These are phyloP conservation scores for Cylindrotheca fusiformis DNA, from an alignment of 108 stramenopile species.

Conservation along the genomic window DNA sequence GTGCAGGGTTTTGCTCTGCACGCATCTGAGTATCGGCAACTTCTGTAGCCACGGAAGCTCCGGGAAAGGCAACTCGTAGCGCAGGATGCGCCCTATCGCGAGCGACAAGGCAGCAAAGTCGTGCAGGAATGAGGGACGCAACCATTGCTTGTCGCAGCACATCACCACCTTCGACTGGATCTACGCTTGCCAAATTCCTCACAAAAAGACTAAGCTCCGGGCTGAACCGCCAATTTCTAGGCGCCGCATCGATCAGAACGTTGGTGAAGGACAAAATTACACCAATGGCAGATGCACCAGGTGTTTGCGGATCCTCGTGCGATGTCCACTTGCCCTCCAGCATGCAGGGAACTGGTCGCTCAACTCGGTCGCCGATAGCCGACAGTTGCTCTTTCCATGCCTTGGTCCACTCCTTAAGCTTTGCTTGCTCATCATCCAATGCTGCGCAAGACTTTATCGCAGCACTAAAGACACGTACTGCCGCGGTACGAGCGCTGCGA, in stretches of 20 bases:
- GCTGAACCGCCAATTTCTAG: slow-evolving; percentile 54
- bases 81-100: slow-evolving; percentile 52
- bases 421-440: slow-evolving; percentile 44
- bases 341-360: slow-evolving; percentile 15
- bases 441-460: slow-evolving; percentile 48
- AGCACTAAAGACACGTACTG: slow-evolving; percentile 56
- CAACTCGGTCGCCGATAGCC: slow-evolving; percentile 6
- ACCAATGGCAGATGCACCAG: slow-evolving; percentile 56
- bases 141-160: slow-evolving; percentile 61
- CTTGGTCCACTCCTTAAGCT: slow-evolving; percentile 52
- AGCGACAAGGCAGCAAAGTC: slow-evolving; percentile 62
- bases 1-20: slow-evolving; percentile 46
- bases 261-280: slow-evolving; percentile 63
- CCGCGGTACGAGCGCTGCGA: slow-evolving; percentile 51
- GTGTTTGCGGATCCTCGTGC: slow-evolving; percentile 14
- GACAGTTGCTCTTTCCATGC: slow-evolving; percentile 57
- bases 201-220: slow-evolving; percentile 71
- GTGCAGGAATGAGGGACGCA: slow-evolving; percentile 62
- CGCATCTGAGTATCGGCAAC: slow-evolving; percentile 56
- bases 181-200: slow-evolving; percentile 53
- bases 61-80: slow-evolving; percentile 63
- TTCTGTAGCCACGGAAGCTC: slow-evolving; percentile 52
- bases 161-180: slow-evolving; percentile 31
- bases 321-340: slow-evolving; percentile 17
- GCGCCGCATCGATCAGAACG: slow-evolving; percentile 60